A percentile compares a stretch with the other conserved stretches of the same genome.
These are phyloP conservation scores for Linderniella brevidens DNA, from an alignment of 257 asterid genomes.

Conservation along the genomic window DNA sequence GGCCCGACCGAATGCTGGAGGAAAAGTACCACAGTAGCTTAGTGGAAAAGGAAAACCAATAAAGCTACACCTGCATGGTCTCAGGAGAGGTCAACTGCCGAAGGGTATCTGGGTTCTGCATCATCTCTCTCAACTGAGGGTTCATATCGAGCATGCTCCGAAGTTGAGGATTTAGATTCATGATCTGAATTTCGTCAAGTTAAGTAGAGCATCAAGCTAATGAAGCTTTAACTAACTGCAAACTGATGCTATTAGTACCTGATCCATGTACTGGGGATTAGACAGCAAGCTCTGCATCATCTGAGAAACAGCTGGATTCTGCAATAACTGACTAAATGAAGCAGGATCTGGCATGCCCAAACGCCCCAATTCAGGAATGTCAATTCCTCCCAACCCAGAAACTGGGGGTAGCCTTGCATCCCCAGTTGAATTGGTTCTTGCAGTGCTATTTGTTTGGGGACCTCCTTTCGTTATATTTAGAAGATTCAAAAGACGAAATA, in stretches of 20 bases:
- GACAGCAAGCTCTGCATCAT: conserved; percentile 40
- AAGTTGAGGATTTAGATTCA: conserved; percentile 27
- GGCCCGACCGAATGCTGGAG: background rate
- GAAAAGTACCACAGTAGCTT: background rate
- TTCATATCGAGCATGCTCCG: conserved; percentile 33
- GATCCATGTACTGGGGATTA: conserved; percentile 42
- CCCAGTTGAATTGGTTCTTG: conserved; percentile 28
- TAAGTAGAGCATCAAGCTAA: conserved; percentile 1
- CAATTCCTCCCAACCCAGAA: conserved; percentile 39
- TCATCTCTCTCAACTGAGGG: conserved; percentile 48
- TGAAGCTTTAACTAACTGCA: conserved; percentile 5
- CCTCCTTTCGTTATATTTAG: conserved; percentile 15
- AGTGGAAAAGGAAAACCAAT: background rate
- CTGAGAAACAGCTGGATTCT: conserved; percentile 41
- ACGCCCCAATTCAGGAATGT: conserved; percentile 23
- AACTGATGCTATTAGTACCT: conserved; percentile 13
- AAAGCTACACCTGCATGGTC: conserved; percentile 29
- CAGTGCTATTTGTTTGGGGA: conserved; percentile 23
- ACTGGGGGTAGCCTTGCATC: conserved; percentile 21
- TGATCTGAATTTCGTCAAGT: conserved; percentile 19
- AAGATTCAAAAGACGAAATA: background rate
- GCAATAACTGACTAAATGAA: conserved; percentile 25
- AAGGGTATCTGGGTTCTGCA: conserved; percentile 49
- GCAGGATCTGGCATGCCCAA: conserved; percentile 24
- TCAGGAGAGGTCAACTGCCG: conserved; percentile 34